phyloP scores from a whole-genome alignment of 169 alveolate species.

The Theileria parva region DNA sequence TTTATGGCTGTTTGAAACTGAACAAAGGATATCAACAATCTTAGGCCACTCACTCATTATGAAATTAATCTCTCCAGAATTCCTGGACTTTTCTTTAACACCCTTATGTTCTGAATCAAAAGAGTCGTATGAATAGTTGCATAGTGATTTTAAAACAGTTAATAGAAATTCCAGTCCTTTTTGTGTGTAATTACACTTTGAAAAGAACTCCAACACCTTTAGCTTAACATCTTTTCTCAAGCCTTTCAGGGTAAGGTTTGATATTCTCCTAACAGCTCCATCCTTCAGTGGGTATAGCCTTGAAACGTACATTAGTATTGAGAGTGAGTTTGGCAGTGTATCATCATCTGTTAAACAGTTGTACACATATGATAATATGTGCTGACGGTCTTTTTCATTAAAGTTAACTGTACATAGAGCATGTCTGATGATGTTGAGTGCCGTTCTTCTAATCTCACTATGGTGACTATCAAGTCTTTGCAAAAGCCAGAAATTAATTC shows the following conservation, averaged over 20 bases:
- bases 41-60: slow-evolving; percentile 36
- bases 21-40: slow-evolving; percentile 14
- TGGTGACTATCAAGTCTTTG: slow-evolving; percentile 32
- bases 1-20: not conserved
- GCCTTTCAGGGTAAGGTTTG: slow-evolving; percentile 56
- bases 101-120: not conserved
- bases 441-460: slow-evolving; percentile 15
- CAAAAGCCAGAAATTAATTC: slow-evolving; percentile 37
- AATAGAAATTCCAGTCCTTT: slow-evolving; percentile 24
- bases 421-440: slow-evolving; percentile 48
- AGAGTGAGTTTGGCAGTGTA: slow-evolving; percentile 22
- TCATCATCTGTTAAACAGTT: slow-evolving; percentile 45
- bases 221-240: slow-evolving; percentile 15
- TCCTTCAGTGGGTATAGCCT: slow-evolving; percentile 59
- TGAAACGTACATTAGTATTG: slow-evolving; percentile 18
- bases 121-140: slow-evolving; percentile 13
- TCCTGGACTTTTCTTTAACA: slow-evolving; percentile 9
- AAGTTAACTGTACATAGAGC: slow-evolving; percentile 19
- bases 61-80: slow-evolving; percentile 30
- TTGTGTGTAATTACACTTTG: slow-evolving; percentile 26
- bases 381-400: slow-evolving; percentile 49
- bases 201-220: slow-evolving; percentile 6
- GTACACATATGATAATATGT: slow-evolving; percentile 41
- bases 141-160: slow-evolving; percentile 17
- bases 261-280: slow-evolving; percentile 50